These are phyloP conservation scores for Hippophae rhamnoides DNA, from an alignment of 306 rosid species.

Conservation along the genomic window DNA sequence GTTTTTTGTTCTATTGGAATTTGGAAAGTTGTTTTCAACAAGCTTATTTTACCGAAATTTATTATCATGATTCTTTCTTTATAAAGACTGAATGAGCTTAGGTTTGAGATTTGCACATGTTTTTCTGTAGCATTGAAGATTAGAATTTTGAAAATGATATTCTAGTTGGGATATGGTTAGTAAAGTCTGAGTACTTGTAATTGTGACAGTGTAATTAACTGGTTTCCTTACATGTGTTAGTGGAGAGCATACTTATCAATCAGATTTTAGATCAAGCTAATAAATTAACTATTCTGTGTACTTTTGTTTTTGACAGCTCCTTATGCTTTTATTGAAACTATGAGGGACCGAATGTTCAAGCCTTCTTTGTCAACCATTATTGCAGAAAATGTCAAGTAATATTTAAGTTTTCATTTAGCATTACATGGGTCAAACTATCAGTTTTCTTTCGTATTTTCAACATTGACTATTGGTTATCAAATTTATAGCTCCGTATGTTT, in stretches of 20 bases:
- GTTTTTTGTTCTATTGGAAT: neutral
- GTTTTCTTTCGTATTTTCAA: neutral
- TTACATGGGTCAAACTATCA: neutral
- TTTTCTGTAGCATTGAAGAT: too few relatives aligned
- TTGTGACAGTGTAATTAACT: too few relatives aligned
- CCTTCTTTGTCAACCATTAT: slow-evolving; percentile 78
- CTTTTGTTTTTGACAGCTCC: slow-evolving; percentile 47
- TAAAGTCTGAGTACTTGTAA: too few relatives aligned
- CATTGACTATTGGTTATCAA: slow-evolving; percentile 25
- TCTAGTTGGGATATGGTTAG: too few relatives aligned
- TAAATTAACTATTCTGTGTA: slow-evolving; percentile 9
- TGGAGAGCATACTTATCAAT: neutral
- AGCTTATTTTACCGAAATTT: too few relatives aligned
- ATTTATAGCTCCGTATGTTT: slow-evolving; percentile 49
- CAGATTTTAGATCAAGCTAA: neutral
- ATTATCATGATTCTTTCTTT: too few relatives aligned
- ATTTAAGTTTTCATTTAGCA: slow-evolving; percentile 11
- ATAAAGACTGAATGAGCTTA: too few relatives aligned
- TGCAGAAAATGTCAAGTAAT: slow-evolving; percentile 65
- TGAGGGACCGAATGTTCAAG: slow-evolving; percentile 90
- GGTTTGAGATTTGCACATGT: too few relatives aligned
- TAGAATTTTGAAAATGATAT: too few relatives aligned
- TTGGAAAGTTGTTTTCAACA: too few relatives aligned
- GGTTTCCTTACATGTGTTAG: too few relatives aligned
- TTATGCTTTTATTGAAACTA: slow-evolving; percentile 63